Conservation (phyloP, 1,284 basidiomycete species). For the Marasmius sp. region DNA sequence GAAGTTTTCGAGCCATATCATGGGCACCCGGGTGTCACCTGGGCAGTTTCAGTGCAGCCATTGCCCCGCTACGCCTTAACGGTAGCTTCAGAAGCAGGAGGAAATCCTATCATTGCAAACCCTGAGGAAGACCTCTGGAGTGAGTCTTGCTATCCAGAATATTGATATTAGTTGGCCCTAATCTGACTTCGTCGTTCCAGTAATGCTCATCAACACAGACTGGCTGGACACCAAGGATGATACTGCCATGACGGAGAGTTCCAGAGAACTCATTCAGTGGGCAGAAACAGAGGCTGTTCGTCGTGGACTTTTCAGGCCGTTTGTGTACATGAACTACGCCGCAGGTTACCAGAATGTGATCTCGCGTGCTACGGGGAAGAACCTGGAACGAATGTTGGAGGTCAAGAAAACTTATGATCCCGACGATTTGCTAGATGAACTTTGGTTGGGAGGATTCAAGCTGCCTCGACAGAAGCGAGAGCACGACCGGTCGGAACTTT, state of each 20-base stretch:
- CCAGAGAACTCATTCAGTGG: slow-evolving; percentile 13
- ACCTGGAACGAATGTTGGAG: slow-evolving; percentile 13
- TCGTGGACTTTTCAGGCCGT: slow-evolving; percentile 18
- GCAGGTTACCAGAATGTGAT: slow-evolving; percentile 17
- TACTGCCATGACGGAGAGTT: slow-evolving; percentile 13
- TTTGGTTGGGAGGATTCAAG: slow-evolving; percentile 23
- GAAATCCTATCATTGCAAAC: slow-evolving; percentile 18
- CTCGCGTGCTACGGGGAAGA: slow-evolving; percentile 13
- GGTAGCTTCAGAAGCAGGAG: slow-evolving; percentile 15
- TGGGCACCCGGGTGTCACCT: slow-evolving; percentile 14
- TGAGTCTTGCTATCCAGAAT: slow-evolving; percentile 3
- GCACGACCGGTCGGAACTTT: slow-evolving; percentile 4
- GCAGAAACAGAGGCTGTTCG: slow-evolving; percentile 13
- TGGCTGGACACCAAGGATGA: slow-evolving; percentile 21
- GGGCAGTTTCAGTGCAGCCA: slow-evolving; percentile 19
- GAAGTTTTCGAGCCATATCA: slow-evolving; percentile 19
- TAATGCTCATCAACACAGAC: slow-evolving; percentile 10
- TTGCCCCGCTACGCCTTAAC: slow-evolving; percentile 13
- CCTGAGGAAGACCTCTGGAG: slow-evolving; percentile 19
- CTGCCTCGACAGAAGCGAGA: slow-evolving; percentile 7
- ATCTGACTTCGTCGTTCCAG: slow-evolving; percentile 3
- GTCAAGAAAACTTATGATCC: slow-evolving; percentile 20
- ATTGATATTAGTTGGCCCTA: background rate
- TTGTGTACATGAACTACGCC: slow-evolving; percentile 26
- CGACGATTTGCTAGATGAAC: slow-evolving; percentile 8